Conservation (phyloP, 1,284 basidiomycete species). For the Somion occarium region DNA sequence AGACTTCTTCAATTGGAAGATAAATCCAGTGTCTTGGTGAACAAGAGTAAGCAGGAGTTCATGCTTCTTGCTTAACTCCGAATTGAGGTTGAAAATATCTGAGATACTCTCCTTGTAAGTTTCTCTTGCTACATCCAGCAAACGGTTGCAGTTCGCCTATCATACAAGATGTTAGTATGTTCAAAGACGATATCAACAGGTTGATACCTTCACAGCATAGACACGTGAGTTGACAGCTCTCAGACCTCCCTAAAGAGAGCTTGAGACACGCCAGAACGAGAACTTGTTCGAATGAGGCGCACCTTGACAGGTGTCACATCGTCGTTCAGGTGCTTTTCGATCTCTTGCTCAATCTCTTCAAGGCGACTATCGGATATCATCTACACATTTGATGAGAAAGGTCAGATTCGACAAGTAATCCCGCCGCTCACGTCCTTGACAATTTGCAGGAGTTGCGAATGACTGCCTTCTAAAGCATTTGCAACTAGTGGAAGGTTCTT, state of each 20-base stretch:
- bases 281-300: constrained; percentile 2
- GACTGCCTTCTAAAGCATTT: constrained; percentile 53
- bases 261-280: constrained; percentile 1
- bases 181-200: neutral
- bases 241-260: constrained; percentile 53
- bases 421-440: constrained; percentile 46
- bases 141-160: constrained; percentile 71
- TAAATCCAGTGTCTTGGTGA: constrained; percentile 60
- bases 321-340: constrained; percentile 69
- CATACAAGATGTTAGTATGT: neutral
- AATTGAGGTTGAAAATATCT: constrained; percentile 73
- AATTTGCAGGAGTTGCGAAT: constrained; percentile 57
- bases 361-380: constrained; percentile 72
- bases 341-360: constrained; percentile 52
- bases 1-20: constrained; percentile 64
- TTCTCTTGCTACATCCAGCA: constrained; percentile 89
- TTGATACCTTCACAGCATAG: constrained; percentile 73
- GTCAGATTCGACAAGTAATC: neutral
- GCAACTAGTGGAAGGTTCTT: constrained; percentile 58
- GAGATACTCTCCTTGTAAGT: constrained; percentile 88
- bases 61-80: constrained; percentile 53
- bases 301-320: constrained; percentile 60
- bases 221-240: constrained; percentile 69
- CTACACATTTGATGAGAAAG: constrained; percentile 29
- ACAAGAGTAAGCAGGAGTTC: constrained; percentile 59